Conservation (phyloP, 1,284 basidiomycete genomes). For the Leccinum cinnamomeum region DNA sequence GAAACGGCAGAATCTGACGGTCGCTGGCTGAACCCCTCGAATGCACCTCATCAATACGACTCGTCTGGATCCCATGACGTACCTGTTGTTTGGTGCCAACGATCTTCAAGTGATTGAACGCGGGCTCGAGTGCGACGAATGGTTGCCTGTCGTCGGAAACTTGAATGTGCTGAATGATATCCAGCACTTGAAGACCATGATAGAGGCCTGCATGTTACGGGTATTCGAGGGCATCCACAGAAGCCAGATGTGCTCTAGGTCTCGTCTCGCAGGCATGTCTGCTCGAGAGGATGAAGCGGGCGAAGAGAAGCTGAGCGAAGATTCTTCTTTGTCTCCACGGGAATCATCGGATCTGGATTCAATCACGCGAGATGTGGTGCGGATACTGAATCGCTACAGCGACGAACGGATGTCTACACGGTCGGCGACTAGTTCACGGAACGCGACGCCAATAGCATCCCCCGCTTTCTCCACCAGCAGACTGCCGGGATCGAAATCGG, state of each 20-base stretch:
- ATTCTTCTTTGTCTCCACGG: constrained; percentile 54
- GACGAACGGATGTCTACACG: constrained; percentile 56
- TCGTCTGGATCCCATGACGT: constrained; percentile 86
- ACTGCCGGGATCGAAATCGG: constrained; percentile 46
- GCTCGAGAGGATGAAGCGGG: constrained; percentile 59
- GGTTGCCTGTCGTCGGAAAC: constrained; percentile 86
- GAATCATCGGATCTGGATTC: constrained; percentile 77
- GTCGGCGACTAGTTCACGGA: constrained; percentile 60
- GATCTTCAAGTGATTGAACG: constrained; percentile 65
- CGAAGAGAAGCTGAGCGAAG: constrained; percentile 49
- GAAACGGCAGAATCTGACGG: constrained; percentile 77
- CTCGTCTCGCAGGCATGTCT: constrained; percentile 39
- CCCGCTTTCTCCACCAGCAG: constrained; percentile 38
- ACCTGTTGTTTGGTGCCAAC: constrained; percentile 91
- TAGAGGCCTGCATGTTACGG: constrained; percentile 86
- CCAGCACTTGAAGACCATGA: constrained; percentile 77
- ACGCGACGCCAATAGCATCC: constrained; percentile 60
- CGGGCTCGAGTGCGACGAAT: constrained; percentile 85
- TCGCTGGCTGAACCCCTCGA: constrained; percentile 50
- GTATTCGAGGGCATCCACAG: constrained; percentile 88
- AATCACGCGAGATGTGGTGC: constrained; percentile 72
- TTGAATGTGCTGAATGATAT: constrained; percentile 81
- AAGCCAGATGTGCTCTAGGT: constrained; percentile 37
- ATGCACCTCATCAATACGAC: constrained; percentile 83
- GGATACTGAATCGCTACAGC: constrained; percentile 65